Evolutionary conservation across 202 grass and related monocot species (phyloP).

Genomic region (Digitaria exilis): DNA sequence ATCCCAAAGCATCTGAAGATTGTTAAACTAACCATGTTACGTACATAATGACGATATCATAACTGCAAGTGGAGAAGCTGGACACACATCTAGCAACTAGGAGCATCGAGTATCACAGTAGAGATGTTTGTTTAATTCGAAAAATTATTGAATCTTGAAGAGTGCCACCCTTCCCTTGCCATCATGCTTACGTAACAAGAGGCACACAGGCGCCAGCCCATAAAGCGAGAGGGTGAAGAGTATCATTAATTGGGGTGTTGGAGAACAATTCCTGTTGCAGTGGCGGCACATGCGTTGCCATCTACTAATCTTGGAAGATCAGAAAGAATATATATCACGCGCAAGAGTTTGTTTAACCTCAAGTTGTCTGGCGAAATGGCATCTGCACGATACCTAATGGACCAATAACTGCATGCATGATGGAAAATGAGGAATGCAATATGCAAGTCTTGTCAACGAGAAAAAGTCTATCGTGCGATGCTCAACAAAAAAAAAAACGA

Average conservation of each 20-base stretch:
- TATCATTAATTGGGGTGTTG: not conserved
- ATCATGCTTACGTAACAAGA: constrained; percentile 22
- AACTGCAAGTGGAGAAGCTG: not conserved
- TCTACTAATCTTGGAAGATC: constrained; percentile 3
- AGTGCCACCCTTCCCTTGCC: not conserved
- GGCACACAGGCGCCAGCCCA: too few relatives aligned
- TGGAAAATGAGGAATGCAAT: not conserved
- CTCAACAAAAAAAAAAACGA: too few relatives aligned
- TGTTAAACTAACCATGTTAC: not conserved
- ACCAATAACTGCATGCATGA: not conserved
- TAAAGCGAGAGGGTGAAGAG: not conserved
- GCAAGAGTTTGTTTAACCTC: not conserved
- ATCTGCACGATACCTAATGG: constrained; percentile 22
- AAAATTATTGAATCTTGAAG: not conserved
- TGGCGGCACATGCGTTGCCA: constrained; percentile 7
- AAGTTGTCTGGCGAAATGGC: constrained; percentile 1
- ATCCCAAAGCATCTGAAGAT: not conserved
- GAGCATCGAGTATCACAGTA: not conserved
- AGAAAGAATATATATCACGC: constrained; percentile 30
- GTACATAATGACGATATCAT: not conserved
- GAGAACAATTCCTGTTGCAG: constrained; percentile 12
- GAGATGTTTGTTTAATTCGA: not conserved
- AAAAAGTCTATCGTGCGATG: too few relatives aligned
- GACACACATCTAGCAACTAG: not conserved
- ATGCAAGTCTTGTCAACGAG: not conserved